These are phyloP conservation scores for Colletotrichum tamarilloi DNA, from an alignment of 2,329 filamentous ascomycete genomes.

Conservation along the genomic window DNA sequence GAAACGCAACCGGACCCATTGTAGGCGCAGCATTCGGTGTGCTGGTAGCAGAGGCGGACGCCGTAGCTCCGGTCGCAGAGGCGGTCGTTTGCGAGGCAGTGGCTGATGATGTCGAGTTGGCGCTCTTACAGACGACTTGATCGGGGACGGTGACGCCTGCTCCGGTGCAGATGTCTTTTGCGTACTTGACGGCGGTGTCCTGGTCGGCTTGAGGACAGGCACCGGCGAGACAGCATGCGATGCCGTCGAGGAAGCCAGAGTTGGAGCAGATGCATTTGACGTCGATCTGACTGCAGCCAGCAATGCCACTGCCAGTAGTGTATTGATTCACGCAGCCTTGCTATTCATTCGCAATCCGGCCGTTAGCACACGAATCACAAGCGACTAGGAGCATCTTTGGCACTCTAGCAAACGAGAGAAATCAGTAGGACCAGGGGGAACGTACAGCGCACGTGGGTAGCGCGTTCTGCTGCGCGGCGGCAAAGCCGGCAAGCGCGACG, in stretches of 20 bases:
- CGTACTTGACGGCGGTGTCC: slow-evolving; percentile 49
- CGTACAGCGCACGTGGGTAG: slow-evolving; percentile 54
- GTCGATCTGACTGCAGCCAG: slow-evolving; percentile 51
- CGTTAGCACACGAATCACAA: slow-evolving; percentile 38
- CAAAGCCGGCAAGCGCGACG: slow-evolving; percentile 45
- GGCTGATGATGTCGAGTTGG: slow-evolving; percentile 15
- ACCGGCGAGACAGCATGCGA: slow-evolving; percentile 54
- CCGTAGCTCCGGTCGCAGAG: background rate
- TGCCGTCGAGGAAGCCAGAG: slow-evolving; percentile 50
- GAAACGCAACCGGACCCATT: slow-evolving; percentile 23
- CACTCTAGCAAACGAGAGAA: background rate
- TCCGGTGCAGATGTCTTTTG: slow-evolving; percentile 51
- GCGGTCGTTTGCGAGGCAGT: background rate
- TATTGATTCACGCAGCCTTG: slow-evolving; percentile 46
- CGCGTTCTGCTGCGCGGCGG: slow-evolving; percentile 47
- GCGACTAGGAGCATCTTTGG: background rate
- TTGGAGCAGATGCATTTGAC: slow-evolving; percentile 56
- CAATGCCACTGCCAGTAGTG: slow-evolving; percentile 47
- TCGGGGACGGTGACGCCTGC: slow-evolving; percentile 48
- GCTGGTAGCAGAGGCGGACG: slow-evolving; percentile 7
- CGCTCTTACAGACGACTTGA: slow-evolving; percentile 48
- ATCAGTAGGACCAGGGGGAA: slow-evolving; percentile 16
- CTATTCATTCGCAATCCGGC: slow-evolving; percentile 2
- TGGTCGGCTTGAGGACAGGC: slow-evolving; percentile 48
- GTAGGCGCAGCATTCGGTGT: slow-evolving; percentile 28